Base-by-base conservation (phyloP, 2,329 filamentous ascomycete genomes). In the Pseudopyrenochaeta lycopersici region DNA sequence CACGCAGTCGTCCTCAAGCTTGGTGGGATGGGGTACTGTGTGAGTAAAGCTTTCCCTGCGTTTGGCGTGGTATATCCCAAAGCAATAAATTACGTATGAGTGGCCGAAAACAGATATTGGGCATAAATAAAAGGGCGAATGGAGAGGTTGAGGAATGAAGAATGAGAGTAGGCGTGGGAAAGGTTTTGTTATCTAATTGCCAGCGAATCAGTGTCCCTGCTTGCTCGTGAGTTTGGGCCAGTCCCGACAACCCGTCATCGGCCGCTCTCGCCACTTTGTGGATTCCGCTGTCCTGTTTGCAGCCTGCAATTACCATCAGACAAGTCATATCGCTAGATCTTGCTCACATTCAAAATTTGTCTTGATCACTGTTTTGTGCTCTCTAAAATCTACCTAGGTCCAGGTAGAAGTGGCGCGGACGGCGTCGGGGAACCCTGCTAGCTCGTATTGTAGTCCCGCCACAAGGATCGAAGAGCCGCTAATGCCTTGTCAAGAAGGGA, bases 1-100 rank as follows among this genome's bases (percentile, higher is more conserved):
- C 58, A 56, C 60, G 60, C 60, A 61, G 56, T 54, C 40, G 44
- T 45, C 44, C 55, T 57, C 32, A 42, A 54, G 52, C 49, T 58
- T 54, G 43, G 38, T 29, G 46, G 43, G 38, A 35, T 30, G 43
- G 11, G 23, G 46, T 44, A 49, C 39, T 58, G 46, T 52, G 51
- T 57, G 36, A 52, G 52, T 55, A 46, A 46, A 60, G 54, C 54
- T 54, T 52, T 36, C 27, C 29, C 50, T 63, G 54, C 60, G 57
- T 56, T 52, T 58, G 54, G 45, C 54, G 49, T 56, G 17, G 17
- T 43, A 30, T 14, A 39, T 45, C 42, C 47, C 42, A 21, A 36
- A 43, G 51, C 43, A 54, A 47, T 49, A 50, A 38, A 55, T 4
- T 7, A 10, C 11, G 18, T 29, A 9, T 32, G 20, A 18, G 17